Conservation (phyloP, 2,329 filamentous ascomycete genomes). For the Fusarium tuaranense region DNA sequence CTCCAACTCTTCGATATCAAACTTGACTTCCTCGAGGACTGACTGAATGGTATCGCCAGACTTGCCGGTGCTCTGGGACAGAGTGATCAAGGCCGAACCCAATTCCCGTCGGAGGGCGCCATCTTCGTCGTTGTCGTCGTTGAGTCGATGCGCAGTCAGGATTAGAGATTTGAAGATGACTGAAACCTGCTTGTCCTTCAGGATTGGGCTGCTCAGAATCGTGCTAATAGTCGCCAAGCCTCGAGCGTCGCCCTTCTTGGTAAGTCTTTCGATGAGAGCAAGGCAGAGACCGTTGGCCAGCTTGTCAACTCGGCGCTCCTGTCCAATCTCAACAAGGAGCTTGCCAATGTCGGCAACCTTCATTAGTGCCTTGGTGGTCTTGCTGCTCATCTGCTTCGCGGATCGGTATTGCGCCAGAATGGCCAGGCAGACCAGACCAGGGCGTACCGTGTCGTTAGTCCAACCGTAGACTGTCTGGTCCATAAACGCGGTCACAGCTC, state of each 20-base stretch:
- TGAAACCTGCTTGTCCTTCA: slow-evolving; percentile 72
- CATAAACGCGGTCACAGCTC: slow-evolving; percentile 87
- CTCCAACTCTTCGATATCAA: slow-evolving; percentile 81
- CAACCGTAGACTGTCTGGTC: slow-evolving; percentile 85
- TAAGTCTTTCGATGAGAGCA: slow-evolving; percentile 71
- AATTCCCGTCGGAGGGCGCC: slow-evolving; percentile 71
- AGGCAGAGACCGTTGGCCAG: slow-evolving; percentile 79
- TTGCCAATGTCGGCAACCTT: slow-evolving; percentile 71
- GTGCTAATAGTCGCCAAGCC: slow-evolving; percentile 71
- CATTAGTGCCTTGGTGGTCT: slow-evolving; percentile 76
- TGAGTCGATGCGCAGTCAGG: slow-evolving; percentile 68
- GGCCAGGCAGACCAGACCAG: slow-evolving; percentile 82
- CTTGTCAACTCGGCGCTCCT: slow-evolving; percentile 76
- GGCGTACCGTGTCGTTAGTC: slow-evolving; percentile 77
- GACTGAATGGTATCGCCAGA: slow-evolving; percentile 73
- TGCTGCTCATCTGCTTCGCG: slow-evolving; percentile 74
- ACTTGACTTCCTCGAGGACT: slow-evolving; percentile 74
- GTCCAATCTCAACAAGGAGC: slow-evolving; percentile 70
- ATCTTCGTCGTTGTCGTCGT: slow-evolving; percentile 65
- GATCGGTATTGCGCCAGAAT: slow-evolving; percentile 85
- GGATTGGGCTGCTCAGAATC: slow-evolving; percentile 68
- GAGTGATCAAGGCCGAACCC: slow-evolving; percentile 73
- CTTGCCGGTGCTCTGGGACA: slow-evolving; percentile 70
- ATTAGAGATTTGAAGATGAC: slow-evolving; percentile 75
- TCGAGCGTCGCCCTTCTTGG: slow-evolving; percentile 68